phyloP scores from a whole-genome alignment of 768 basidiomycete species.

The Coprinellus aureogranulatus region DNA sequence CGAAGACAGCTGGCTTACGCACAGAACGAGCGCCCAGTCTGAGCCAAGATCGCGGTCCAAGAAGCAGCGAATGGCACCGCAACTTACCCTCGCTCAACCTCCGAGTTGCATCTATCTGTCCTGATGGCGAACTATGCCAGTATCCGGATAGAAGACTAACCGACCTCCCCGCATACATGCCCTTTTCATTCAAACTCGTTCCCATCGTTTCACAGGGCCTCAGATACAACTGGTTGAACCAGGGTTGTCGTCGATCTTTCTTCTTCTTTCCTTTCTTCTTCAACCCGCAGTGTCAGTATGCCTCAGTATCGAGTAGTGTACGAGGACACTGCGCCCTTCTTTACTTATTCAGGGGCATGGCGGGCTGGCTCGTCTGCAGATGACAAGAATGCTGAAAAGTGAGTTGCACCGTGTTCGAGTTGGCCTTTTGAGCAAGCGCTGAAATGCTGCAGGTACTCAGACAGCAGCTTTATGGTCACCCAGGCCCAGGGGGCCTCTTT shows the following conservation, averaged over 20 bases:
- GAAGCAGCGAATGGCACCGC: no score
- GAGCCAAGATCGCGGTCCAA: no score
- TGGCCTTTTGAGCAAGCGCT: background rate
- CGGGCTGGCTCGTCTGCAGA: background rate
- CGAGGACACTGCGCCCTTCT: background rate
- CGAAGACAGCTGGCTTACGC: no score
- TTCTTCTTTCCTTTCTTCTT: background rate
- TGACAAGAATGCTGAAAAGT: background rate
- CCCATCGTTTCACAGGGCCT: no score
- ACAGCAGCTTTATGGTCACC: conserved; percentile 22
- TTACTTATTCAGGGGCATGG: background rate
- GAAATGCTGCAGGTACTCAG: conserved; percentile 5
- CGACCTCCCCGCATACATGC: no score
- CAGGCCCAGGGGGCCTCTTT: conserved; percentile 24
- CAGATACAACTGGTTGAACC: no score
- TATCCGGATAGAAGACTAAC: no score
- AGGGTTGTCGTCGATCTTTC: background rate
- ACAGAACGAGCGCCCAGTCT: no score
- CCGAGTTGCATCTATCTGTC: no score
- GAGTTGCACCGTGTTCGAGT: background rate
- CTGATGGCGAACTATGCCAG: no score
- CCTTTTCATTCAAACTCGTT: no score
- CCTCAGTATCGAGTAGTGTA: background rate
- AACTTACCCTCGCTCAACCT: no score
- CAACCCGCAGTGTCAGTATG: background rate